These are phyloP conservation scores for Pleurotus sapidus DNA, from an alignment of 768 basidiomycete genomes.

Conservation along the genomic window DNA sequence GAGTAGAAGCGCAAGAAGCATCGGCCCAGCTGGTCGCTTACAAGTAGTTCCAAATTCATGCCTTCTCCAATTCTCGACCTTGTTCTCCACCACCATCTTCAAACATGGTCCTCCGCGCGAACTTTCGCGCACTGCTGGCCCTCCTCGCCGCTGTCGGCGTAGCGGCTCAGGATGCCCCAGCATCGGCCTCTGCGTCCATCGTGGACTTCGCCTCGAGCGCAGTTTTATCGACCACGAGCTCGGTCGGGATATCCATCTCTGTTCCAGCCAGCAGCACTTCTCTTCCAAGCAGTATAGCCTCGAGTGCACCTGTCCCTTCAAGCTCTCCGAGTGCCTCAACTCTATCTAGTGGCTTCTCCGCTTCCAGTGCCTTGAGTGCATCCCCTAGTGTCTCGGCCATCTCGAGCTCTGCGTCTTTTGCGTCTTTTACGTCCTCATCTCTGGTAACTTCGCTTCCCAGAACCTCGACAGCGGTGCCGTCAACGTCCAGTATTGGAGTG, in stretches of 20 bases:
- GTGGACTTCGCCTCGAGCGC: not conserved
- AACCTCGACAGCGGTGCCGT: not conserved
- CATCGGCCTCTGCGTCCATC: not conserved
- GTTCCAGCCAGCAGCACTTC: not conserved
- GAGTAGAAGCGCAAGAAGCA: not conserved
- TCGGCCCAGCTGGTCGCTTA: not conserved
- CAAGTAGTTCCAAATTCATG: not conserved
- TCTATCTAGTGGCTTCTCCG: not conserved
- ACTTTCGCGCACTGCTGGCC: not conserved
- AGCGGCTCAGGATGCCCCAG: not conserved
- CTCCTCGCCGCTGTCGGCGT: not conserved
- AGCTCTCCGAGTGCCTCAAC: no score
- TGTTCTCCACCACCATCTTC: not conserved
- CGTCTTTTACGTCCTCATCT: not conserved
- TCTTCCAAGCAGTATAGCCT: not conserved
- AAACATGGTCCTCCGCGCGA: not conserved
- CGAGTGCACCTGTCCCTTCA: no score
- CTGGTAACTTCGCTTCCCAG: not conserved
- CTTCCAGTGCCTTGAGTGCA: not conserved
- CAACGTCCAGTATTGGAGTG: slow-evolving; percentile 34
- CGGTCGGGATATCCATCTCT: not conserved
- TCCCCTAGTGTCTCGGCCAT: not conserved
- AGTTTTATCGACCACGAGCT: not conserved
- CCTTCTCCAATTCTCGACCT: not conserved
- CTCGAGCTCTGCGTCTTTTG: not conserved